Evolutionary conservation across 768 basidiomycete species (phyloP), one percentile per base, ranked within the genome.

Genomic region (Lactifluus subvellereus): DNA sequence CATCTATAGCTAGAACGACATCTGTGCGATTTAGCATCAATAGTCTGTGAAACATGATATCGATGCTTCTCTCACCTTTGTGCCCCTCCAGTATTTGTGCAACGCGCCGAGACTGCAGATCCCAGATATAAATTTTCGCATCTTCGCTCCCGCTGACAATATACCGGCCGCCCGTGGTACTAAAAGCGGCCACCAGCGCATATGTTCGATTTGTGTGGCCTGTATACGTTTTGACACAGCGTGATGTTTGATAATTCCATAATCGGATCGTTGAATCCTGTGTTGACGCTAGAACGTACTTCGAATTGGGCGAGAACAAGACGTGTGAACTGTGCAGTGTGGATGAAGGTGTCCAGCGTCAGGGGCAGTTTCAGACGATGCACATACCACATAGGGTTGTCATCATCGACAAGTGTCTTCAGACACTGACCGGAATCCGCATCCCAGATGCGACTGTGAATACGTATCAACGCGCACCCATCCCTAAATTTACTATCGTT

Each of bases 401-500:
- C 92, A 69, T 98, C 97, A 68, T 98, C 94, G 10, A 94, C 95
- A 51, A 99, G 75, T 2, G 97, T 98, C 74, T 97, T 98, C 54
- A 99, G 79, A 74, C 97, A 99, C 75, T 99, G 97, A 2, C 96
- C 97, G 3, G 95, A 96, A 59, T 94, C 87, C 0, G 92, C 87
- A 71, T 99, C 96, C 97, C 97, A 99, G 62, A 98, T 85, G 61
- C 97, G 95, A 71, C 96, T 99, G 70, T 16, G 45, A 45, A 52
- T 53, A 49, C 38, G 48, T 58, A 63, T 45, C 51, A 53, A 60
- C 30, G n/a, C 33, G 6, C 42, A 3, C 9, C 42, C 27, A 30
- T 30, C 13, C 9, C 14, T 14, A 38, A 54, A 42, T n/a, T 16
- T 35, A n/a, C 37, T 6, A 43, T 33, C 14, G 27, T 40, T 33